phyloP scores from a whole-genome alignment of 139 green algal genomes.

The Pseudopediastrum boryanum region DNA sequence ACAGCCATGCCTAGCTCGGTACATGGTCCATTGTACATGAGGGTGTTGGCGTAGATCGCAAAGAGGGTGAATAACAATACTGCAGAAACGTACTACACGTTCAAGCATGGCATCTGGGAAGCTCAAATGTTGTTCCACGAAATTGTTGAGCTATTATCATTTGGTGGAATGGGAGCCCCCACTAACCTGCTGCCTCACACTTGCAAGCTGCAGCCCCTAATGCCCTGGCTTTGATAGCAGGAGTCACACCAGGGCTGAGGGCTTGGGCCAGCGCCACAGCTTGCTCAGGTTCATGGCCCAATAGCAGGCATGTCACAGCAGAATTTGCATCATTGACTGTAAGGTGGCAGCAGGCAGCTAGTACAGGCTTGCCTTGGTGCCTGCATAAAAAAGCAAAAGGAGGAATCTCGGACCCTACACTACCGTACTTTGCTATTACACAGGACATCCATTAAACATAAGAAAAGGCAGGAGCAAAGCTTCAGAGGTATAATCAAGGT shows the following conservation, averaged over 20 bases:
- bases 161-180: background rate
- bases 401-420: background rate
- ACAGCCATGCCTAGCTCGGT: too few species aligned
- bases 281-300: constrained; percentile 33
- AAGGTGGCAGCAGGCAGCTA: constrained; percentile 14
- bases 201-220: constrained; percentile 7
- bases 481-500: too few species aligned
- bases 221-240: constrained; percentile 11
- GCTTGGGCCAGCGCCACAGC: constrained; percentile 6
- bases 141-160: too few species aligned
- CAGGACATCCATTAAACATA: too few species aligned
- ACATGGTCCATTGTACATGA: too few species aligned
- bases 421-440: too few species aligned
- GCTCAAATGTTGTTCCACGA: too few species aligned
- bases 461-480: too few species aligned
- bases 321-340: constrained; percentile 10
- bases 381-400: background rate
- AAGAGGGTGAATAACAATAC: too few species aligned
- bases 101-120: too few species aligned
- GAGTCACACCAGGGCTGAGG: background rate
- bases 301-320: constrained; percentile 1
- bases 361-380: constrained; percentile 12
- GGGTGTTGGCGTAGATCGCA: too few species aligned
- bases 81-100: too few species aligned
- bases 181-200: constrained; percentile 28